Evolutionary conservation across 2,329 filamentous ascomycete genomes (phyloP).

Genomic region (Colletotrichum sp.): DNA sequence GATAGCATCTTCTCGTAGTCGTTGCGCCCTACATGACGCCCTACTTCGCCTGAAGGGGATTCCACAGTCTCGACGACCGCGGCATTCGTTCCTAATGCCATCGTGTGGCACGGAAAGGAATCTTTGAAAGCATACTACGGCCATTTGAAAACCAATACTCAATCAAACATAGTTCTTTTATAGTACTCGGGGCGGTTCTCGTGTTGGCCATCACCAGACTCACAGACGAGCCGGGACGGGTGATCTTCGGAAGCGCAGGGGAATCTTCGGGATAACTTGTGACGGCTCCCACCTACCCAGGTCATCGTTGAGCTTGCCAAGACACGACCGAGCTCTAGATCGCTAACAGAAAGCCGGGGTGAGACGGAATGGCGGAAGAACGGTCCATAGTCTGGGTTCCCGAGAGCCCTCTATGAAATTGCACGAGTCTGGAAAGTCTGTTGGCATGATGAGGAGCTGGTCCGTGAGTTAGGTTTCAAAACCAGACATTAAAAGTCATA

Average conservation of each 20-base stretch:
- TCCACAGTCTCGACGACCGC: background rate
- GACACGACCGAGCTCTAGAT: fast-evolving
- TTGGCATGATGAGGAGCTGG: background rate
- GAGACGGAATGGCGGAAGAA: background rate
- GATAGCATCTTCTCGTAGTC: background rate
- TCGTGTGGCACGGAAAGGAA: background rate
- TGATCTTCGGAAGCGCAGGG: background rate
- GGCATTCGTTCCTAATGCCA: background rate
- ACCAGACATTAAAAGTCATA: fast-evolving
- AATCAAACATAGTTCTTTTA: background rate
- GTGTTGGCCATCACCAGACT: background rate
- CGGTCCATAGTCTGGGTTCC: fast-evolving
- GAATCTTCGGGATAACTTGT: background rate
- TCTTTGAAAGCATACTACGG: fast-evolving
- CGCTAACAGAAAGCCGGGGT: background rate
- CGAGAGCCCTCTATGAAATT: background rate
- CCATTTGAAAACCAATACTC: too few relatives aligned
- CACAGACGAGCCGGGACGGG: fast-evolving
- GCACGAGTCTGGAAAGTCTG: background rate
- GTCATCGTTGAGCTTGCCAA: background rate
- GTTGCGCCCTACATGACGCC: background rate
- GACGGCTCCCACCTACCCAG: background rate
- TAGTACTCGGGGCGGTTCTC: fast-evolving
- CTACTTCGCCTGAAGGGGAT: fast-evolving
- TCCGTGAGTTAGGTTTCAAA: background rate